Evolutionary conservation across 2,329 filamentous ascomycete species (phyloP).

Genomic region (Penicillium janthinellum): DNA sequence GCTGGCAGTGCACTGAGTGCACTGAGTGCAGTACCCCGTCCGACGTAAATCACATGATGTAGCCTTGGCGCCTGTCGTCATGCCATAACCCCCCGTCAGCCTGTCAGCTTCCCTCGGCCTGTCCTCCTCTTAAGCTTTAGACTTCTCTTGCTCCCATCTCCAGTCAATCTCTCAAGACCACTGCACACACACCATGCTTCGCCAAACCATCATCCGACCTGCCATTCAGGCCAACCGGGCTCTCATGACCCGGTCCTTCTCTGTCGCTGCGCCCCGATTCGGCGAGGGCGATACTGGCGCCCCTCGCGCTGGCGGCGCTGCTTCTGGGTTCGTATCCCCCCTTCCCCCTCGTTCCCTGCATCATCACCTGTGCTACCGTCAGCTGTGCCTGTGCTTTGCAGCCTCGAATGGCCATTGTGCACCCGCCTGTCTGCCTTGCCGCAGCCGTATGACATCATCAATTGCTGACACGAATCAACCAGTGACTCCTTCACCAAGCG

Average conservation of each 20-base stretch:
- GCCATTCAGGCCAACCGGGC: conserved; percentile 57
- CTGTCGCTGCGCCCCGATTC: conserved; percentile 65
- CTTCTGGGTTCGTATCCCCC: conserved; percentile 39
- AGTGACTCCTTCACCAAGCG: conserved; percentile 93
- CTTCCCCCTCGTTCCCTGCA: not conserved
- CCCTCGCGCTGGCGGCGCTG: conserved; percentile 35
- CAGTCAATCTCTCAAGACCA: conserved; percentile 2
- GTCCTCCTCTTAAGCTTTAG: not conserved
- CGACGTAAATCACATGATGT: conserved; percentile 17
- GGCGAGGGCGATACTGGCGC: conserved; percentile 69
- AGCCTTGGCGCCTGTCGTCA: conserved; percentile 24
- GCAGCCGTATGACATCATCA: conserved; percentile 19
- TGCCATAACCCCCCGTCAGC: conserved; percentile 3
- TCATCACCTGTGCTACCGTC: not conserved
- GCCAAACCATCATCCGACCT: conserved; percentile 62
- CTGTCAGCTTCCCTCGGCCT: conserved; percentile 4
- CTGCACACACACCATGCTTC: conserved; percentile 61
- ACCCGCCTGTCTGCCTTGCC: conserved; percentile 9
- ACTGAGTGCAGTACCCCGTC: not conserved
- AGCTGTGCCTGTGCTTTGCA: not conserved
- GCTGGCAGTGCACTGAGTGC: no score
- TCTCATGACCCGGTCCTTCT: conserved; percentile 60
- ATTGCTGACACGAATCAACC: conserved; percentile 22
- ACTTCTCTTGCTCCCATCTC: not conserved
- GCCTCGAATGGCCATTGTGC: not conserved